Percentiles rank a stretch among this genome's conserved stretches.
Conservation (phyloP, 2,329 filamentous ascomycete genomes). For the Aspergillus sp. region DNA sequence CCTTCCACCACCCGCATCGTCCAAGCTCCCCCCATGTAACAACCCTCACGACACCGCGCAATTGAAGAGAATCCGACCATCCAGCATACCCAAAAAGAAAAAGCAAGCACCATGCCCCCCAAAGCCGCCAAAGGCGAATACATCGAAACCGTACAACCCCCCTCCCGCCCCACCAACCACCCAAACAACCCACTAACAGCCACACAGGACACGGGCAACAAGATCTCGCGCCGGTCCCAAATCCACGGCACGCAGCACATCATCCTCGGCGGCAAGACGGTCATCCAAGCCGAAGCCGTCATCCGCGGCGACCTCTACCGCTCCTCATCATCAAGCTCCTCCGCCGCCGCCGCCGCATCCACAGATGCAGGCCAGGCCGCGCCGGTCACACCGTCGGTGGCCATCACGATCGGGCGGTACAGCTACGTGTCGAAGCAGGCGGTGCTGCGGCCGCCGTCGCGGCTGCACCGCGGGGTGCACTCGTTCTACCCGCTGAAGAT, state of each 20-base stretch:
- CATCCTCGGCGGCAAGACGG: conserved; percentile 91
- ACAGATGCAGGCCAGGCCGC: conserved; percentile 16
- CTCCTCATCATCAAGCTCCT: conserved; percentile 38
- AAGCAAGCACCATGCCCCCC: conserved; percentile 60
- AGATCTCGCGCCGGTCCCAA: conserved; percentile 86
- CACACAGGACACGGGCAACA: conserved; percentile 88
- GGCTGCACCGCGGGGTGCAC: conserved; percentile 68
- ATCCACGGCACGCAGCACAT: conserved; percentile 97
- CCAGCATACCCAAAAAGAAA: background rate
- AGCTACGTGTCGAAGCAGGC: conserved; percentile 80
- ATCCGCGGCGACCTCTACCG: conserved; percentile 84
- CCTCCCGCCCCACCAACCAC: conserved; percentile 4
- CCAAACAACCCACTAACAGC: conserved; percentile 5
- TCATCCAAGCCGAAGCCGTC: conserved; percentile 92
- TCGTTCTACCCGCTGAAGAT: conserved; percentile 80
- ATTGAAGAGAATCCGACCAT: background rate
- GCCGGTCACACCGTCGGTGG: conserved; percentile 33
- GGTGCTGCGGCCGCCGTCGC: conserved; percentile 77
- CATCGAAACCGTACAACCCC: conserved; percentile 75
- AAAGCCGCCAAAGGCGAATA: conserved; percentile 85
- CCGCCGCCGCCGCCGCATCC: conserved; percentile 27
- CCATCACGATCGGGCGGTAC: conserved; percentile 87
- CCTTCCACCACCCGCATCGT: background rate
- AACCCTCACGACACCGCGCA: background rate
- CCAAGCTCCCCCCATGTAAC: background rate